Evolutionary conservation across 139 green algal genomes (phyloP).

Genomic region (Chlamydomonas applanata): DNA sequence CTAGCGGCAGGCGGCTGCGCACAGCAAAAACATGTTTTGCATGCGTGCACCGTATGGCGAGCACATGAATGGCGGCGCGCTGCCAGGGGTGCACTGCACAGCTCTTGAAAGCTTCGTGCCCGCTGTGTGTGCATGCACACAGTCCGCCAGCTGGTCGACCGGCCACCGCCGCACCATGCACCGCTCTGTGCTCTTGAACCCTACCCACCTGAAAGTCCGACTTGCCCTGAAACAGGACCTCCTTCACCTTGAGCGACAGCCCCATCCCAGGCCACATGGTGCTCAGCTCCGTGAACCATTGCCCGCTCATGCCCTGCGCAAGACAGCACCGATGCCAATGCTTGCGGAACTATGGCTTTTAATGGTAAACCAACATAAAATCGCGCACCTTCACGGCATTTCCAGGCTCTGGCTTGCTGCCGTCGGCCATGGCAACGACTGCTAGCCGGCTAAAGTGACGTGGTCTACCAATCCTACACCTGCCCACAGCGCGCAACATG

Average conservation of each 20-base stretch:
- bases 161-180: too few relatives aligned
- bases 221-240: conserved; percentile 81
- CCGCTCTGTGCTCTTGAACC: not conserved
- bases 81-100: too few relatives aligned
- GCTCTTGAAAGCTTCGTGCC: too few relatives aligned
- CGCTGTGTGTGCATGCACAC: too few relatives aligned
- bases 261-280: conserved; percentile 93
- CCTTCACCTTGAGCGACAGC: conserved; percentile 85
- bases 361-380: not conserved
- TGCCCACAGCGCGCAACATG: too few relatives aligned
- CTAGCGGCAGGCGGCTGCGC: not conserved
- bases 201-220: conserved; percentile 91
- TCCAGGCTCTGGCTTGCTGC: conserved; percentile 18
- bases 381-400: conserved; percentile 10
- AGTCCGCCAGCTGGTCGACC: too few relatives aligned
- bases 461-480: too few relatives aligned
- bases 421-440: conserved; percentile 8
- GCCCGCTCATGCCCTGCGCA: conserved; percentile 52
- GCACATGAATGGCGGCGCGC: too few relatives aligned
- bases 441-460: too few relatives aligned
- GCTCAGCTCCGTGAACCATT: conserved; percentile 91
- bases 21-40: not conserved
- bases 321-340: not conserved
- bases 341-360: not conserved
- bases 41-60: not conserved